Evolutionary conservation across 441 rosid species (phyloP).

Genomic region (Macaranga tanarius): DNA sequence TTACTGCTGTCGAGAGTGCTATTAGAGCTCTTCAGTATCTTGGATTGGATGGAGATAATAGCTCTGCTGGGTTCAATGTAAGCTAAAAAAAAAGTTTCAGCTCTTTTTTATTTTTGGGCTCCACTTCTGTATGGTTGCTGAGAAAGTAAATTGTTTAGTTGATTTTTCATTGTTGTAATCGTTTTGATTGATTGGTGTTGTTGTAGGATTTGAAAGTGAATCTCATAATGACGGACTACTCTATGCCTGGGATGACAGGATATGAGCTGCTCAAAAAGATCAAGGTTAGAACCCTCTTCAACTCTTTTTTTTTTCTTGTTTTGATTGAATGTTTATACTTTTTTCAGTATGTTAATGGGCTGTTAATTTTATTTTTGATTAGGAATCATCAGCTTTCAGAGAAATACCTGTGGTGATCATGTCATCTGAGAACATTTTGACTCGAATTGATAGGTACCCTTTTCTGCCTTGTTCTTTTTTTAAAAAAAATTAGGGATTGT

Average conservation of each 20-base stretch:
- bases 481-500: background rate
- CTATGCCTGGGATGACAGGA: slow-evolving; percentile 96
- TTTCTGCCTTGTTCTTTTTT: background rate
- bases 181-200: background rate
- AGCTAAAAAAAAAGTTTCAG: slow-evolving; percentile 11
- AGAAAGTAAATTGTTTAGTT: slow-evolving; percentile 9
- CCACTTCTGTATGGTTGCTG: slow-evolving; percentile 20
- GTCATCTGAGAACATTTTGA: slow-evolving; percentile 83
- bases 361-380: slow-evolving; percentile 17
- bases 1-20: slow-evolving; percentile 88
- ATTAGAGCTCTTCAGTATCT: slow-evolving; percentile 84
- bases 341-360: background rate
- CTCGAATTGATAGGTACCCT: slow-evolving; percentile 67
- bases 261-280: slow-evolving; percentile 91
- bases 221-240: slow-evolving; percentile 90
- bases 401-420: slow-evolving; percentile 90
- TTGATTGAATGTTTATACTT: background rate
- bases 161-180: background rate
- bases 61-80: slow-evolving; percentile 58
- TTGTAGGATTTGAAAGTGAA: slow-evolving; percentile 79
- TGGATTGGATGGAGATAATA: slow-evolving; percentile 80
- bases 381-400: slow-evolving; percentile 77
- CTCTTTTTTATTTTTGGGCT: background rate
- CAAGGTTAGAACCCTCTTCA: slow-evolving; percentile 43
- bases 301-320: background rate